A percentile compares a stretch with the other conserved stretches of the same genome.
Conservation (phyloP, 345 rosid species). For the Moricandia arvensis region DNA sequence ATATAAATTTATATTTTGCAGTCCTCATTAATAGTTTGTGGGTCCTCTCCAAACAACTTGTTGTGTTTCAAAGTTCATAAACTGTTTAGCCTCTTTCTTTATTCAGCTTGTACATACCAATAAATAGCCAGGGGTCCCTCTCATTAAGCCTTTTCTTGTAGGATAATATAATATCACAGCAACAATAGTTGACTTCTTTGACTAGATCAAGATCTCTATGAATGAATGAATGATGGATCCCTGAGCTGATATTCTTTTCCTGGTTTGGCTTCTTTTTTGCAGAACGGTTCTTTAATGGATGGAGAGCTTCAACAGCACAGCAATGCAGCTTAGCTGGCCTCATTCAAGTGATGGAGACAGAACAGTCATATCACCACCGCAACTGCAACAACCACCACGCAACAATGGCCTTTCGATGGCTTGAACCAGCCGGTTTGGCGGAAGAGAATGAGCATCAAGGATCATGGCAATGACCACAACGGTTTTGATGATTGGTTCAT, state of each 20-base stretch:
- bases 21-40: conserved; percentile 31
- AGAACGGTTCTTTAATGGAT: conserved; percentile 69
- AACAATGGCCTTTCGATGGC: conserved; percentile 63
- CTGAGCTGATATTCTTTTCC: conserved; percentile 10
- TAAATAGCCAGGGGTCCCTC: conserved; percentile 35
- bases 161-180: conserved; percentile 34
- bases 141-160: conserved; percentile 30
- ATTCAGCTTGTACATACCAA: conserved; percentile 33
- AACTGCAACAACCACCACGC: conserved; percentile 69
- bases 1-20: no score
- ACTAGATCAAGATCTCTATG: conserved; percentile 26
- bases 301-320: conserved; percentile 55
- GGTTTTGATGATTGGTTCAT: conserved; percentile 40
- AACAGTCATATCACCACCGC: conserved; percentile 41
- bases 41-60: conserved; percentile 31
- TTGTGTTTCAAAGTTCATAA: conserved; percentile 22
- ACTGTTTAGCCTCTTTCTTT: conserved; percentile 6
- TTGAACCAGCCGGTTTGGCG: conserved; percentile 69
- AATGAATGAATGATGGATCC: conserved; percentile 25
- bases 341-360: conserved; percentile 50
- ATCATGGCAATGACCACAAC: conserved; percentile 54
- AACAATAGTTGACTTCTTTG: conserved; percentile 30
- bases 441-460: conserved; percentile 72
- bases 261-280: not conserved
- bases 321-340: conserved; percentile 67